phyloP scores from a whole-genome alignment of 2,329 filamentous ascomycete species.

The Fusarium tricinctum region DNA sequence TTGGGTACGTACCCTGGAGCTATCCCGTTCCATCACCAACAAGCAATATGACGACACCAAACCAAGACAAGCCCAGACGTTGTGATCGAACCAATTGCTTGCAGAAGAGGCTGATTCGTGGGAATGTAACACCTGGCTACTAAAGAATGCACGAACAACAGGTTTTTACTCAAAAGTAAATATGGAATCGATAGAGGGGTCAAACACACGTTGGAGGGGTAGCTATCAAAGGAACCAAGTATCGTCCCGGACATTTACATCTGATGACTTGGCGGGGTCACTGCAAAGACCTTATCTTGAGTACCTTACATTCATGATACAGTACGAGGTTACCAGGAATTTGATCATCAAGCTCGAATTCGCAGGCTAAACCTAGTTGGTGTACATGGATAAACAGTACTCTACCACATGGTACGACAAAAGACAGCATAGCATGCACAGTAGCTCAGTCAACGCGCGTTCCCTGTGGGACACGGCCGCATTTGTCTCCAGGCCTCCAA shows the following conservation, averaged over 20 bases:
- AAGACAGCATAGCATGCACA: neutral
- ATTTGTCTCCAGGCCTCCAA: constrained; percentile 19
- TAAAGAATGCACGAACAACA: constrained; percentile 32
- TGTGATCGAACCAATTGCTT: constrained; percentile 35
- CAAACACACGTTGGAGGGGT: constrained; percentile 20
- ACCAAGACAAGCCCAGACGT: constrained; percentile 27
- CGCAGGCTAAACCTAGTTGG: constrained; percentile 20
- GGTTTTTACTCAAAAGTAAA: constrained; percentile 32
- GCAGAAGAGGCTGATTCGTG: constrained; percentile 32
- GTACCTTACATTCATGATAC: constrained; percentile 12
- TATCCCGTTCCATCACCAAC: constrained; percentile 18
- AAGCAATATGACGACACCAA: constrained; percentile 37
- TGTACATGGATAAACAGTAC: neutral
- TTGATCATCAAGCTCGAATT: constrained; percentile 23
- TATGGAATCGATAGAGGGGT: constrained; percentile 16
- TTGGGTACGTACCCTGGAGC: constrained; percentile 32
- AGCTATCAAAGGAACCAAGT: constrained; percentile 16
- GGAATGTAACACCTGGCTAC: constrained; percentile 24
- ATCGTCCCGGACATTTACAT: constrained; percentile 11
- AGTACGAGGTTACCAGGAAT: constrained; percentile 9
- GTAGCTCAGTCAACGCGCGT: constrained; percentile 36
- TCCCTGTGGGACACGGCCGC: constrained; percentile 29
- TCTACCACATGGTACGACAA: constrained; percentile 5
- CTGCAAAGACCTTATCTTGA: constrained; percentile 17
- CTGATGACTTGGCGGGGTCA: constrained; percentile 17